Base-by-base conservation (phyloP, 148 eudicot species). In the Heliosperma pusillum region DNA sequence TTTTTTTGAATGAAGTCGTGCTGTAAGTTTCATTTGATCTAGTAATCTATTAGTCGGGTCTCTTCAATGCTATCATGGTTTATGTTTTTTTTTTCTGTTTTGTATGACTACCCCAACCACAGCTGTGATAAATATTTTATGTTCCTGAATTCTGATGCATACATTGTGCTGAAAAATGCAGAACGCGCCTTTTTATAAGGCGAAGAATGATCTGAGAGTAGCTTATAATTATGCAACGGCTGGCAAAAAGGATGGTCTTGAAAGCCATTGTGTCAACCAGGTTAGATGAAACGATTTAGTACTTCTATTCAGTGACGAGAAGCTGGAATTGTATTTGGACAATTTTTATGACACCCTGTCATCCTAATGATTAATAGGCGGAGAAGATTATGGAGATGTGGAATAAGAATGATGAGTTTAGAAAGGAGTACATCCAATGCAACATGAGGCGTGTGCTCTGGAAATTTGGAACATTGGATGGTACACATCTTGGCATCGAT, bases 381-480 rank as follows among this genome's bases (percentile, higher is more conserved):
- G 93, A 90, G 81, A 83, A 74, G 33, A 13, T 89, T 47, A 92
- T 92, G 93, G 88, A 85, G 29, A 56, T 81, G 26, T 90, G 96
- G 96, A 95, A 89, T 84, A 83, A 72, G 27, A 78, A 89, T 70
- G 89, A 87, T 7, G 92, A 92, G 77, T 90, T 89, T 70, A 78
- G 97, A 16, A 79, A 80, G 65, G 93, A 90, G 45, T 95, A 92
- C 55, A 59, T 87, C 56, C 85, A 82, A 83, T 74, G 86, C 83
- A 92, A 89, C 75, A 76, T 70, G 50, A 82, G 84, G 81, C 90
- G 93, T 83, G 88, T 88, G 15, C 25, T 89, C 52, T 77, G 96
- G 89, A 90, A 96, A 85, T 83, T 92, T n/a, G 85, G 88, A 62
- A 92, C 98, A 24, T 64, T 86, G 72, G 98, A 92, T 74, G 96